Conservation (phyloP, 2,329 filamentous ascomycete species). For the Diplodia seriata region DNA sequence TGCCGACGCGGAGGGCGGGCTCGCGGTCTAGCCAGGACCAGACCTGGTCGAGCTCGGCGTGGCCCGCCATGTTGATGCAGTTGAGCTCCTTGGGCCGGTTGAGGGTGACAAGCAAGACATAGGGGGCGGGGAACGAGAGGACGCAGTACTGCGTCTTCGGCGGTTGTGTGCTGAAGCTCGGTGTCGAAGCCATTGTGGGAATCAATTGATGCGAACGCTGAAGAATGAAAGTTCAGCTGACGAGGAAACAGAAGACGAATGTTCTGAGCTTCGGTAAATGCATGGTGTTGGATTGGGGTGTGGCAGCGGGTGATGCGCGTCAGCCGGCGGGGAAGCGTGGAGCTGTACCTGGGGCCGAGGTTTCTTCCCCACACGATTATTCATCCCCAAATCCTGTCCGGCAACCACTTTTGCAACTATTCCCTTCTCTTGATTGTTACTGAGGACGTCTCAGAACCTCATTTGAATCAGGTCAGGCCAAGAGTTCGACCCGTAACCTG, state of each 20-base stretch:
- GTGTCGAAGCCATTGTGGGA: conserved; percentile 1
- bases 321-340: conserved; percentile 26
- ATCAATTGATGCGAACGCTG: conserved; percentile 3
- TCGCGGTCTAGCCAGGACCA: conserved; percentile 34
- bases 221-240: background rate
- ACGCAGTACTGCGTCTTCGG: conserved; percentile 27
- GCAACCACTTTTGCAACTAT: conserved; percentile 3
- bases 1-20: conserved; percentile 34
- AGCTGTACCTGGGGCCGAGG: conserved; percentile 20
- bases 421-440: background rate
- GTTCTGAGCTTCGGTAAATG: background rate
- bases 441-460: background rate
- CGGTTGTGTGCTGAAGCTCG: conserved; percentile 21
- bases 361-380: conserved; percentile 23
- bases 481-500: background rate
- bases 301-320: conserved; percentile 11
- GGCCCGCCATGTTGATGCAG: conserved; percentile 34
- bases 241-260: background rate
- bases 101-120: conserved; percentile 34
- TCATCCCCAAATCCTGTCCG: background rate
- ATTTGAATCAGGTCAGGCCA: background rate
- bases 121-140: conserved; percentile 32
- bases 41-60: conserved; percentile 33
- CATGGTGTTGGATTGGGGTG: conserved; percentile 12
- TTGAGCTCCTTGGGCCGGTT: conserved; percentile 35